Percentiles rank a stretch among this genome's conserved stretches.
Conservation (phyloP, 2,329 filamentous ascomycete species). For the Talaromyces piceae region DNA sequence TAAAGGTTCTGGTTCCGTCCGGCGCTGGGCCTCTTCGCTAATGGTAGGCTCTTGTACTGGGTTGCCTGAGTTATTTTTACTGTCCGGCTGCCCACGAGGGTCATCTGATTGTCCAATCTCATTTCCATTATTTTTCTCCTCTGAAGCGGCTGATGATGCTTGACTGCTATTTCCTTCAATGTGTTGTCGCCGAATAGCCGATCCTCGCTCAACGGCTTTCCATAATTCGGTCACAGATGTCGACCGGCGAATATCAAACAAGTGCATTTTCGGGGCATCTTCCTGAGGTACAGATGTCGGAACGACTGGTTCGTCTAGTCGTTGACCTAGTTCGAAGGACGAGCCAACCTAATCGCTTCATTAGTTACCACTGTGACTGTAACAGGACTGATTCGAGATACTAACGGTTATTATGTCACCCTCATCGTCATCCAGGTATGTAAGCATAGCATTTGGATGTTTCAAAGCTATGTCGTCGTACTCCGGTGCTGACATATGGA, state of each 20-base stretch:
- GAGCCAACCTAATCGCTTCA: constrained; percentile 34
- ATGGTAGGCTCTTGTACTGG: not conserved
- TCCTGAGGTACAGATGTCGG: constrained; percentile 9
- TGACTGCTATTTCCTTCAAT: not conserved
- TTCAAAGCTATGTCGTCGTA: constrained; percentile 37
- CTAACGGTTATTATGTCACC: constrained; percentile 40
- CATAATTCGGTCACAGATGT: constrained; percentile 33
- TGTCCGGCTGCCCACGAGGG: not conserved
- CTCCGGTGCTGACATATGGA: constrained; percentile 34
- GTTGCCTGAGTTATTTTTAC: not conserved
- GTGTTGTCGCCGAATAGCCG: not conserved
- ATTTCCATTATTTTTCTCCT: not conserved
- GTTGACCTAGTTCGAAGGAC: constrained; percentile 39
- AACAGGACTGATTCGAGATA: constrained; percentile 3
- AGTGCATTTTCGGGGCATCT: constrained; percentile 30
- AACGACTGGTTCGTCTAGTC: constrained; percentile 36
- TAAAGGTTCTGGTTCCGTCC: constrained; percentile 23
- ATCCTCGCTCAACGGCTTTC: constrained; percentile 24
- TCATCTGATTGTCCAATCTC: not conserved
- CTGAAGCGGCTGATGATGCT: not conserved
- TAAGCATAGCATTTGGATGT: constrained; percentile 36
- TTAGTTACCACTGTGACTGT: constrained; percentile 2
- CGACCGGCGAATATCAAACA: constrained; percentile 40
- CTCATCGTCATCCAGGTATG: constrained; percentile 41
- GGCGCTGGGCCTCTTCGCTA: constrained; percentile 9